Evolutionary conservation across 768 basidiomycete genomes (phyloP), one percentile per base, ranked within the genome.

Genomic region (Leccinellum albellum): DNA sequence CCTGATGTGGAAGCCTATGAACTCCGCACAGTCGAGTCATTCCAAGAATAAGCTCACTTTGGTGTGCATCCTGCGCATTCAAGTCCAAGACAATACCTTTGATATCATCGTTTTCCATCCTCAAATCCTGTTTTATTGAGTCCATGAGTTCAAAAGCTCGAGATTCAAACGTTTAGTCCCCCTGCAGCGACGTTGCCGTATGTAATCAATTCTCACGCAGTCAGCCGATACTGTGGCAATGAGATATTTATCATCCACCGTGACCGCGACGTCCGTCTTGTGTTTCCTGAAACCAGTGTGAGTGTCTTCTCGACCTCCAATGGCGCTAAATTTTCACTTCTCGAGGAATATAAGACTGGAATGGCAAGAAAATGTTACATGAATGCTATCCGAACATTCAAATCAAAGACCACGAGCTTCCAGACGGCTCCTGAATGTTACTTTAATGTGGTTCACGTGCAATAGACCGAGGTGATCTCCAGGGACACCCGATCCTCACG

Each of bases 391-490:
- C 35, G 8, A 37, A 37, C 35, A 37, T 9, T 3, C 17, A 67
- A 60, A 15, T 49, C n/a, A 49, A 31, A 49, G 26, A 15, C 48
- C 48, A 31, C 48, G 48, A 12, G 65, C 60, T 20, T 62, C 66
- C 14, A 64, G 58, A 13, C 56, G 65, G 24, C 6, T 44, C 15
- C 60, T 46, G 56, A 64, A 69, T 42, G 69, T 66, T n/a, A n/a
- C 23, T 54, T 61, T 29, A 10, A 61, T 64, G 20, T 69, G 64
- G 45, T 61, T 59, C 48, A 59, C 57, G 59, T 67, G 59, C 64
- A 67, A 66, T 17, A 67, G 57, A 6, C 63, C 67, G 40, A 64
- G 58, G 51, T 67, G 63, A 26, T 58, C 49, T 47, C 59, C 63
- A 1, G 60, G 63, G 21, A 66, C 13, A 12, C 17, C 3, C 58